Evolutionary conservation across 2,329 filamentous ascomycete species (phyloP), one percentile per base, ranked within the genome.

Genomic region (Paraphaeosphaeria minitans): DNA sequence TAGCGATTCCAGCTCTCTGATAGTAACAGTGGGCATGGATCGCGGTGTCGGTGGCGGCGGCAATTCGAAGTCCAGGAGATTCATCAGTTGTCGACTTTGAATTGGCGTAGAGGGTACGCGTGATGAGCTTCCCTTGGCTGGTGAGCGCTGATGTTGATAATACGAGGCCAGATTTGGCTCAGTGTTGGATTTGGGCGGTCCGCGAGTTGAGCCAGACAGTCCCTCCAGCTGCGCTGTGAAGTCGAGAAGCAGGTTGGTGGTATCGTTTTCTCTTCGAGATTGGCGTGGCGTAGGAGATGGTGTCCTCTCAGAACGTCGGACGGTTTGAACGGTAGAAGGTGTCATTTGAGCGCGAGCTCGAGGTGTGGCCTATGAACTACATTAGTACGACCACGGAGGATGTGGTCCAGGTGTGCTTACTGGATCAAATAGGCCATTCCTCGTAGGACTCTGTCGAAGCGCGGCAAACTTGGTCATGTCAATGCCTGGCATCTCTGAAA

Each of bases 41-140:
- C 94, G 88, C 14, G 95, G 95, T 0, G 95, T 98, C 1, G 94
- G 93, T 66, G 93, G 88, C 0, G 94, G 92, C n/a, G 93, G 93
- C 10, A 98, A 90, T 69, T 98, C 95, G 73, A 96, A 95, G 77
- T 96, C 92, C 48, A 96, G 85, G 4, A 76, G 62, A 43, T 76
- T 75, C 49, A 76, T 49, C 46, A 75, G 62, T 8, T 74, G 70
- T 7, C 73, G 70, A 42, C 67, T 72, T 29, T 73, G 71, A 41
- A 63, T 64, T 47, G 73, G 74, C 24, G 71, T 75, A n/a, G 65
- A 57, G n/a, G 71, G 68, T 13, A 72, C 64, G 46, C 65, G 56
- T 37, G 60, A 49, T 12, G 66, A 58, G 35, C 64, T 64, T 45
- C 66, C 68, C 47, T 75, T 75, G 9, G 67, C 70, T 24, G 71